Conservation (phyloP, 148 eudicot species). For the Linanthus parryae region DNA sequence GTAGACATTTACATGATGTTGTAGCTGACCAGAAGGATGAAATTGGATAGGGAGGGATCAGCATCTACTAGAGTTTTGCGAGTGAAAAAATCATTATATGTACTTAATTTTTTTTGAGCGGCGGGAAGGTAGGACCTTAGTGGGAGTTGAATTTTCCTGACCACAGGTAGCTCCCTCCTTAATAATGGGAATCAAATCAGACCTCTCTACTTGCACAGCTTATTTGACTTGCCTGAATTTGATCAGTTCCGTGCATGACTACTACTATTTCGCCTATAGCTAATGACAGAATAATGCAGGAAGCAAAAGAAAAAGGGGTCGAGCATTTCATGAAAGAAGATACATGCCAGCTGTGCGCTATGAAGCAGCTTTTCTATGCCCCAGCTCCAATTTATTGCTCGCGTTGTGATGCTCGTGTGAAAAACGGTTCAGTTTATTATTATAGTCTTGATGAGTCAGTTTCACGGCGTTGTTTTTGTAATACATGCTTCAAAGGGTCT, state of each 20-base stretch:
- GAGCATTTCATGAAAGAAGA: neutral
- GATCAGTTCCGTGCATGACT: neutral
- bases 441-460: neutral
- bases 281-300: neutral
- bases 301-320: neutral
- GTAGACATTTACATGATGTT: no score
- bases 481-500: neutral
- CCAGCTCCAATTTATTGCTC: conserved; percentile 5
- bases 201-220: neutral
- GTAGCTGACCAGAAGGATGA: no score
- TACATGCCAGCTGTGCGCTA: conserved; percentile 3
- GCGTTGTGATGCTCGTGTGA: neutral
- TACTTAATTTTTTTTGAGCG: no score
- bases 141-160: no score
- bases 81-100: no score
- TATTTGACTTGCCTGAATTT: neutral
- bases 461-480: neutral
- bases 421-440: neutral
- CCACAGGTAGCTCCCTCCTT: no score
- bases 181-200: no score
- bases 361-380: neutral
- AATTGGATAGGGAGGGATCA: no score
- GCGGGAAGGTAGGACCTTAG: no score
- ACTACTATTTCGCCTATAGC: neutral
- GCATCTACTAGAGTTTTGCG: no score